Evolutionary conservation across 805 yeast species (phyloP).

Genomic region (Barnettozyma siamensis): DNA sequence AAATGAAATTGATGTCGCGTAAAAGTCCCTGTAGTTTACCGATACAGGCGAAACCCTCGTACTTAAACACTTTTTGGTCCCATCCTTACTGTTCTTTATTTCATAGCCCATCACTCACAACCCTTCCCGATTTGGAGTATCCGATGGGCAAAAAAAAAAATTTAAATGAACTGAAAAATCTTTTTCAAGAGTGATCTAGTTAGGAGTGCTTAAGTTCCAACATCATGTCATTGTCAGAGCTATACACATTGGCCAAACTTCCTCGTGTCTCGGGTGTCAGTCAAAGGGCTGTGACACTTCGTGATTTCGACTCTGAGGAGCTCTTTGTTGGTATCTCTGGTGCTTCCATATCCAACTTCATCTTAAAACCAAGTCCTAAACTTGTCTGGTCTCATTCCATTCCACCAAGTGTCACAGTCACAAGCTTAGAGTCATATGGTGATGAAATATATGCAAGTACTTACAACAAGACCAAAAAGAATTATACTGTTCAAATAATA

Average conservation of each 20-base stretch:
- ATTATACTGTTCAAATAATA: conserved; percentile 15
- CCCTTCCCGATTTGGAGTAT: neutral
- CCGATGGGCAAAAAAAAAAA: conserved; percentile 1
- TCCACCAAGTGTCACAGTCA: conserved; percentile 37
- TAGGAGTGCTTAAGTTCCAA: too few relatives aligned
- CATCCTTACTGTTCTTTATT: too few relatives aligned
- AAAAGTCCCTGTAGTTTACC: too few relatives aligned
- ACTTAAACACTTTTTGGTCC: too few relatives aligned
- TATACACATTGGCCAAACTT: conserved; percentile 19
- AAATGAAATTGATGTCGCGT: too few relatives aligned
- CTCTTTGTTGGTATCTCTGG: conserved; percentile 25
- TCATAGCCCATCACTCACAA: neutral
- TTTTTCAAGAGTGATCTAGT: neutral
- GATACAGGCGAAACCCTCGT: too few relatives aligned
- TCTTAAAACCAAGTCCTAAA: conserved; percentile 47
- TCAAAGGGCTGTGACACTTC: conserved; percentile 14
- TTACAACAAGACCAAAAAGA: conserved; percentile 17
- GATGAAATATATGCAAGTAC: conserved; percentile 15
- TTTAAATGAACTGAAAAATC: neutral
- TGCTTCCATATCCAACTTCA: conserved; percentile 29
- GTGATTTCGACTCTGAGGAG: conserved; percentile 14
- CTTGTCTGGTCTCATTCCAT: conserved; percentile 47
- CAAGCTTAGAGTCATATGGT: conserved; percentile 15
- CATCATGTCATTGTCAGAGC: conserved; percentile 25
- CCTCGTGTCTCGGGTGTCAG: conserved; percentile 21